phyloP scores from a whole-genome alignment of 192 early-diverging fungal species.

The Linnemannia schmuckeri region DNA sequence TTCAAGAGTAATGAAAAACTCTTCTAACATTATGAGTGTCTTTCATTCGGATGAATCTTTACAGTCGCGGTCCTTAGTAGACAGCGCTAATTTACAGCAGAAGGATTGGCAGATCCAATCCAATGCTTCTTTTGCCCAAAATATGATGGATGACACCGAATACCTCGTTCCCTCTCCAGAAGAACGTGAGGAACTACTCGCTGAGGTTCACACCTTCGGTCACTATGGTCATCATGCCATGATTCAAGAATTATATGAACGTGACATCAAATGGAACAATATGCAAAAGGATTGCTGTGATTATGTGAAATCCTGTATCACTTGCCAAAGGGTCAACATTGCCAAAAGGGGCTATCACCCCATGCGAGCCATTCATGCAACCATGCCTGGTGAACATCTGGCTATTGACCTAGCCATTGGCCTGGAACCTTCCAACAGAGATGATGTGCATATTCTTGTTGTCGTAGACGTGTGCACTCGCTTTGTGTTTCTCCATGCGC shows the following conservation, averaged over 20 bases:
- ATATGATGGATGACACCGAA: too few relatives aligned
- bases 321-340: slow-evolving; percentile 35
- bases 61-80: too few relatives aligned
- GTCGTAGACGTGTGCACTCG: slow-evolving; percentile 55
- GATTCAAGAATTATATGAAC: slow-evolving; percentile 9
- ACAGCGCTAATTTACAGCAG: too few relatives aligned
- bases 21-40: too few relatives aligned
- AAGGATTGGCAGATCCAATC: too few relatives aligned
- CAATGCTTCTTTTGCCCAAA: too few relatives aligned
- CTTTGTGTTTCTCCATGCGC: slow-evolving; percentile 25
- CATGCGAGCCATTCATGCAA: slow-evolving; percentile 22
- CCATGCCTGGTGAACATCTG: slow-evolving; percentile 33
- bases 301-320: slow-evolving; percentile 11
- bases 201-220: slow-evolving; percentile 22
- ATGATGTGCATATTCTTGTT: slow-evolving; percentile 17
- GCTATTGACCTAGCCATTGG: slow-evolving; percentile 36
- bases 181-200: slow-evolving; percentile 9
- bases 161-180: background rate
- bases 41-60: too few relatives aligned
- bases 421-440: background rate
- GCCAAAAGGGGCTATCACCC: slow-evolving; percentile 40
- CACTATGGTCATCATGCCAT: slow-evolving; percentile 27
- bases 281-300: slow-evolving; percentile 11
- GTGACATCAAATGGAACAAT: slow-evolving; percentile 36
- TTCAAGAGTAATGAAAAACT: too few relatives aligned